phyloP scores from a whole-genome alignment of 768 basidiomycete genomes.

The Agaricus sinodeliciosus region DNA sequence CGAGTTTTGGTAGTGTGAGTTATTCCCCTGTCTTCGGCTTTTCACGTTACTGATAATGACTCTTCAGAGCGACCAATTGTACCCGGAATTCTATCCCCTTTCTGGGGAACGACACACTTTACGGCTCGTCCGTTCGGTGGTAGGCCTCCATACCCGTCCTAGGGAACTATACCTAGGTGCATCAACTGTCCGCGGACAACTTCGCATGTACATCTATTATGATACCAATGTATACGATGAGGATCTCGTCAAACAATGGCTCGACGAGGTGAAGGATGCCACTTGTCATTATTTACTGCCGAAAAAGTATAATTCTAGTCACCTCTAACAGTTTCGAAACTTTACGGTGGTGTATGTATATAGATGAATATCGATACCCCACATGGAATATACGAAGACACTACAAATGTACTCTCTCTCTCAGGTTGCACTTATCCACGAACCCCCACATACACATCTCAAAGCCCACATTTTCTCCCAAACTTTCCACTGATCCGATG shows the following conservation, averaged over 20 bases:
- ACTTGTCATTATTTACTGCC: constrained; percentile 25
- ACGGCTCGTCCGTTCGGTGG: constrained; percentile 9
- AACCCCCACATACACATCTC: constrained; percentile 68
- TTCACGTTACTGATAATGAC: not conserved
- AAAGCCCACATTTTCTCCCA: constrained; percentile 61
- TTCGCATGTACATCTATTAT: constrained; percentile 30
- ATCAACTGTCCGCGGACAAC: constrained; percentile 21
- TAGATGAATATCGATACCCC: not conserved
- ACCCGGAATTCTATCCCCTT: constrained; percentile 31
- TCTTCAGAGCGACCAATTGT: constrained; percentile 24
- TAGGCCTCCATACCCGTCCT: constrained; percentile 35
- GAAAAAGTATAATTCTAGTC: constrained; percentile 1
- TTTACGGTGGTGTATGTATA: not conserved
- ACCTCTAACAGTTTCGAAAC: not conserved
- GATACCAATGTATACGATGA: constrained; percentile 43
- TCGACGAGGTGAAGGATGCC: constrained; percentile 33
- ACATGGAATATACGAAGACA: not conserved
- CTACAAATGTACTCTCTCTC: not conserved
- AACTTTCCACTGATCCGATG: constrained; percentile 40
- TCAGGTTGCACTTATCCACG: constrained; percentile 33
- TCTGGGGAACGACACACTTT: constrained; percentile 4
- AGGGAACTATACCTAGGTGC: constrained; percentile 43
- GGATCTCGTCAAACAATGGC: constrained; percentile 36
- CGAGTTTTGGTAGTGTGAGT: constrained; percentile 36
- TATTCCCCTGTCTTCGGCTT: not conserved